These are phyloP conservation scores for Candida taoyuanica DNA, from an alignment of 805 yeast species.

Conservation along the genomic window DNA sequence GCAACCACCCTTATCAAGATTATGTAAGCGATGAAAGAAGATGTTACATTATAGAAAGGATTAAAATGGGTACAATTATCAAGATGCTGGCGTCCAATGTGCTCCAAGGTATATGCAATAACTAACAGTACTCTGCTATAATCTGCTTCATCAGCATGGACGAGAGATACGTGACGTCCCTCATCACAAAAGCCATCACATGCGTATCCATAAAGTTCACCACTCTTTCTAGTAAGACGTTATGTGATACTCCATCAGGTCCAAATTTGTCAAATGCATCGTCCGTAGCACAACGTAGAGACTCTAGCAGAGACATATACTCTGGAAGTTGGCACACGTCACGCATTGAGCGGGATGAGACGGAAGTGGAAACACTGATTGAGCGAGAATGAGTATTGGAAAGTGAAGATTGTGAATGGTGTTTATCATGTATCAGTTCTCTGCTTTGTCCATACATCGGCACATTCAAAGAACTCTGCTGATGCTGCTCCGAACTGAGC, in stretches of 20 bases:
- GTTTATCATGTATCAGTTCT: conserved; percentile 5
- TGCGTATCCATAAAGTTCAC: conserved; percentile 12
- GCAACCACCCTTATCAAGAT: background rate
- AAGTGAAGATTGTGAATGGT: conserved; percentile 1
- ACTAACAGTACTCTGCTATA: conserved; percentile 7
- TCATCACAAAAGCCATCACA: conserved; percentile 13
- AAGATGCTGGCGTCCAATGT: no score
- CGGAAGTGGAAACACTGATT: conserved; percentile 5
- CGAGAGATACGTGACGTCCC: conserved; percentile 11
- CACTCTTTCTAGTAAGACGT: conserved; percentile 8
- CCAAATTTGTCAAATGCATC: conserved; percentile 5
- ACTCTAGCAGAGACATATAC: conserved; percentile 8
- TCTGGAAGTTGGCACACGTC: conserved; percentile 11
- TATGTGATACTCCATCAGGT: background rate
- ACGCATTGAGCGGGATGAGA: conserved; percentile 11
- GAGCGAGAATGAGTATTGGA: conserved; percentile 6
- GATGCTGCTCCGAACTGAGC: conserved; percentile 5
- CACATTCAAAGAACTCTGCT: no score
- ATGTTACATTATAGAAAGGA: no score
- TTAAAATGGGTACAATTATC: no score
- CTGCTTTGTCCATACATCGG: conserved; percentile 1
- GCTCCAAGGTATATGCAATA: no score
- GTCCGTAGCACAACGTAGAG: conserved; percentile 1
- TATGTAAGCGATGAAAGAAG: no score
- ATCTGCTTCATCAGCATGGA: conserved; percentile 4